A percentile compares a stretch with the other conserved stretches of the same genome.
Conservation (phyloP, 2,329 filamentous ascomycete species). For the Ceratocystis smalleyi region DNA sequence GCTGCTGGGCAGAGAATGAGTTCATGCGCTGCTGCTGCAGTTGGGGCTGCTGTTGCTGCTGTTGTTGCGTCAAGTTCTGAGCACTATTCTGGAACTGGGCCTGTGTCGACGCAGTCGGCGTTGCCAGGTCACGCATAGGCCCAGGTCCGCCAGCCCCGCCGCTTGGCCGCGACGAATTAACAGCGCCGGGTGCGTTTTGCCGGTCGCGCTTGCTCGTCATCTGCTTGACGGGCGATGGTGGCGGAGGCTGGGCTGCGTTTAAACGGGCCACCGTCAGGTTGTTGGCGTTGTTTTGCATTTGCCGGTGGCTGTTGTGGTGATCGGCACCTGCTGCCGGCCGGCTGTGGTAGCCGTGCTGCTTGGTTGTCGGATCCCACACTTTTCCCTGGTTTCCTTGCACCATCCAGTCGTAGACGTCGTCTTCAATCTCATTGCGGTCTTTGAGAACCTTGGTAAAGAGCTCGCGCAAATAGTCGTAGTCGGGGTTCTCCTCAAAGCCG, state of each 20-base stretch:
- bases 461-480: slow-evolving; percentile 94
- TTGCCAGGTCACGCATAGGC: slow-evolving; percentile 54
- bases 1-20: slow-evolving; percentile 32
- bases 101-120: slow-evolving; percentile 79
- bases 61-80: slow-evolving; percentile 61
- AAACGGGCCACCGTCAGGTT: slow-evolving; percentile 70
- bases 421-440: slow-evolving; percentile 84
- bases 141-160: slow-evolving; percentile 40
- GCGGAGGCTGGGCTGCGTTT: slow-evolving; percentile 84
- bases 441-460: slow-evolving; percentile 93
- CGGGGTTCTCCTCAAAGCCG: slow-evolving; percentile 93
- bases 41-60: slow-evolving; percentile 25
- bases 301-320: slow-evolving; percentile 64
- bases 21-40: slow-evolving; percentile 46
- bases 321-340: slow-evolving; percentile 5
- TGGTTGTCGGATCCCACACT: slow-evolving; percentile 65
- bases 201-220: slow-evolving; percentile 59
- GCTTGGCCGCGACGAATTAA: slow-evolving; percentile 47
- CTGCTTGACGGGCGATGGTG: slow-evolving; percentile 70
- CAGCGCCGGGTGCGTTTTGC: slow-evolving; percentile 61
- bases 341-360: slow-evolving; percentile 39
- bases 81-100: slow-evolving; percentile 95
- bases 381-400: slow-evolving; percentile 67
- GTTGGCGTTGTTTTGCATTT: slow-evolving; percentile 51
- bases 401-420: slow-evolving; percentile 99